Evolutionary conservation across 2,329 filamentous ascomycete species (phyloP).

Genomic region (Epichloe sibirici): DNA sequence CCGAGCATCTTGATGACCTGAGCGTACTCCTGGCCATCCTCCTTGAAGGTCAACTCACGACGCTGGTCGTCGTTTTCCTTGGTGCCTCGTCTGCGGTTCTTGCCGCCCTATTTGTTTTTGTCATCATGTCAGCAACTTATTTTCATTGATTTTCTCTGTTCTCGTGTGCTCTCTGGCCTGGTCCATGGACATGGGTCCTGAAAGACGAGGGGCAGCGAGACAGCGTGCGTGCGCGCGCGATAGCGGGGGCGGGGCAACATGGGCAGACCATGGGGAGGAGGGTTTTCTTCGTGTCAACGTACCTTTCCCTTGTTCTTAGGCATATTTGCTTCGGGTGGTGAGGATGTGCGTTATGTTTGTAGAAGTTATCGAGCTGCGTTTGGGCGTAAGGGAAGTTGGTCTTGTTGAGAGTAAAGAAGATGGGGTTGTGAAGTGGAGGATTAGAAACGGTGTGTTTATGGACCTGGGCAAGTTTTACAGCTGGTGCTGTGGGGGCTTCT

Average conservation of each 20-base stretch:
- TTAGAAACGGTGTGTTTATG: slow-evolving; percentile 1
- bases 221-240: slow-evolving; percentile 2
- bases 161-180: background rate
- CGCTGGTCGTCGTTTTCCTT: slow-evolving; percentile 99
- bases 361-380: background rate
- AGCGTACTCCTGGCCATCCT: slow-evolving; percentile 69
- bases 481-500: background rate
- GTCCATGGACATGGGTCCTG: background rate
- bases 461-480: background rate
- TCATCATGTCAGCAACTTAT: slow-evolving; percentile 5
- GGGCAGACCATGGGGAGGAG: background rate
- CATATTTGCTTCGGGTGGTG: slow-evolving; percentile 42
- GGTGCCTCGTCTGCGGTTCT: slow-evolving; percentile 97
- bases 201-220: background rate
- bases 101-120: slow-evolving; percentile 62
- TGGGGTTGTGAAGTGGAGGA: slow-evolving; percentile 3
- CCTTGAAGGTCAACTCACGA: slow-evolving; percentile 97
- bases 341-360: background rate
- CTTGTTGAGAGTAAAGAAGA: background rate
- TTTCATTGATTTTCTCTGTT: background rate
- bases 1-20: slow-evolving; percentile 76
- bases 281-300: slow-evolving; percentile 19
- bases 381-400: background rate
- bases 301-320: slow-evolving; percentile 99
- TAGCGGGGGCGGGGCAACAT: slow-evolving; percentile 19